These are phyloP conservation scores for Ophiostoma pallidulum DNA, from an alignment of 2,329 filamentous ascomycete genomes.

Conservation along the genomic window DNA sequence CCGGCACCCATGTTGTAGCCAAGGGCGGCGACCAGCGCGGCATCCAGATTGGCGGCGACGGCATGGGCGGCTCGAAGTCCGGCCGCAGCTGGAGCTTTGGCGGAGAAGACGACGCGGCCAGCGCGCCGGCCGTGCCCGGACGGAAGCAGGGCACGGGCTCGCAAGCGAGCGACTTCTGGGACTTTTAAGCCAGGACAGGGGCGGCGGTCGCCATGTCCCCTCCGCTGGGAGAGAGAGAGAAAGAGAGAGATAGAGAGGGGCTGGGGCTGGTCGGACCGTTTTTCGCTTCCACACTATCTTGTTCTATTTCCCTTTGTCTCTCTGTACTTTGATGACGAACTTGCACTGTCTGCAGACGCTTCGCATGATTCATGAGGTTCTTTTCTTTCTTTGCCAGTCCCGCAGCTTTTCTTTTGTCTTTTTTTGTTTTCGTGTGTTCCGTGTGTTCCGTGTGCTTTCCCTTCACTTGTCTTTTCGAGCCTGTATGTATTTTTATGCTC, in stretches of 20 bases:
- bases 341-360: neutral
- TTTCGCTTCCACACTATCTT: neutral
- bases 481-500: too few species aligned
- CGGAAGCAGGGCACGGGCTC: conserved; percentile 29
- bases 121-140: conserved; percentile 28
- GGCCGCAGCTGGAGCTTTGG: conserved; percentile 52
- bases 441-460: neutral
- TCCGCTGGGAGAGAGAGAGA: too few species aligned
- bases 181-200: conserved; percentile 31
- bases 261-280: too few species aligned
- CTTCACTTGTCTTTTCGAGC: neutral
- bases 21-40: conserved; percentile 24
- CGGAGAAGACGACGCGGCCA: conserved; percentile 36
- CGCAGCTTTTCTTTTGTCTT: neutral
- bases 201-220: neutral
- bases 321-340: neutral
- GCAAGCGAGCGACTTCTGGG: conserved; percentile 36
- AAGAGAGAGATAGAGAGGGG: too few species aligned
- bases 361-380: conserved; percentile 3
- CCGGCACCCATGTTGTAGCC: conserved; percentile 11
- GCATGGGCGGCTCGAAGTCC: conserved; percentile 53
- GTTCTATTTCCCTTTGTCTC: neutral
- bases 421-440: neutral
- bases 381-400: neutral
- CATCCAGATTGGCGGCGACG: conserved; percentile 48